Percentiles rank a stretch among this genome's conserved stretches.
phyloP scores from a whole-genome alignment of 2,329 filamentous ascomycete genomes.

The Monilinia fructigena region DNA sequence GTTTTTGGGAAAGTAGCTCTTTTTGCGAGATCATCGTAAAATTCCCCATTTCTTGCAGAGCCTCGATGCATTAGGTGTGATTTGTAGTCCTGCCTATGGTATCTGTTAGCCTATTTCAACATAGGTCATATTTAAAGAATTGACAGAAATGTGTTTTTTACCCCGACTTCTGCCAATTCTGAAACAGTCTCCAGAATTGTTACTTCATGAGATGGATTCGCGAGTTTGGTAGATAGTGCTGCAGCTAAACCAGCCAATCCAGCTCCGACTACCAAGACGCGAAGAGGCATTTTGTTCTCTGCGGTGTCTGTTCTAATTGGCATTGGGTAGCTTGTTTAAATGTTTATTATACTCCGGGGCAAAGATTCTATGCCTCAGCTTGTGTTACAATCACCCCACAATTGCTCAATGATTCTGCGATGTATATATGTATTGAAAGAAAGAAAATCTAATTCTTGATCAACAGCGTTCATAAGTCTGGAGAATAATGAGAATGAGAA shows the following conservation, averaged over 20 bases:
- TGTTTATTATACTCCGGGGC: background rate
- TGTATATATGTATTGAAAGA: background rate
- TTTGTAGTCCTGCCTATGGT: constrained; percentile 36
- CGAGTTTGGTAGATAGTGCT: constrained; percentile 41
- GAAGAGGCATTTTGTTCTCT: constrained; percentile 27
- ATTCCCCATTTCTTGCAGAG: constrained; percentile 38
- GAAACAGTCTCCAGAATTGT: constrained; percentile 45
- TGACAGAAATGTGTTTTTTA: constrained; percentile 21
- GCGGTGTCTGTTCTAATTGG: background rate
- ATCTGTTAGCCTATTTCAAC: background rate
- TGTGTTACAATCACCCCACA: background rate
- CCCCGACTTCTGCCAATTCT: constrained; percentile 44
- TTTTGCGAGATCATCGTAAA: constrained; percentile 29
- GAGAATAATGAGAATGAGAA: background rate
- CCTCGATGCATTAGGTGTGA: constrained; percentile 38
- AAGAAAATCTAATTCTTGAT: background rate
- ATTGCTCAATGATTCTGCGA: background rate
- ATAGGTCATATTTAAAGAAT: background rate
- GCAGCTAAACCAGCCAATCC: constrained; percentile 46
- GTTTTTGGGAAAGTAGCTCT: constrained; percentile 45
- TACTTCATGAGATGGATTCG: constrained; percentile 43
- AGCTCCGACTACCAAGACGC: constrained; percentile 46
- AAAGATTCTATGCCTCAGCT: background rate
- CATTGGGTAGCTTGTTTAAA: background rate
- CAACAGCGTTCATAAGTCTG: background rate